phyloP scores from a whole-genome alignment of 768 basidiomycete genomes.

The Rhodotorula toruloides region DNA sequence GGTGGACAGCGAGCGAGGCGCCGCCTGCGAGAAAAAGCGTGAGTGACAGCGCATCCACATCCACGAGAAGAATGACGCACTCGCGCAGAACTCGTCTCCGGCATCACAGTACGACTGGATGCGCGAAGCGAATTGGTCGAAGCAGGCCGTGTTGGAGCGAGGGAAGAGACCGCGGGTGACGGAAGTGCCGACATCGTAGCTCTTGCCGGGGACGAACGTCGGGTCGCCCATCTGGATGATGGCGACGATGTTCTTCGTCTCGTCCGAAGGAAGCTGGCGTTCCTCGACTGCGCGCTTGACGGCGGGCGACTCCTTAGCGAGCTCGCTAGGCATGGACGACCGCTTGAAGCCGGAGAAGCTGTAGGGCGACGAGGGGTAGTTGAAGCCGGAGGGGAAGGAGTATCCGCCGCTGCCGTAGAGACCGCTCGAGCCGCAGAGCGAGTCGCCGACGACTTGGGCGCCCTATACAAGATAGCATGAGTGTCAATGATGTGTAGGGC shows the following conservation, averaged over 20 bases:
- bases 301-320: too few relatives aligned
- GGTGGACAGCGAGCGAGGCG: not conserved
- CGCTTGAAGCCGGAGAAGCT: too few relatives aligned
- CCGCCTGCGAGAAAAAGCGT: not conserved
- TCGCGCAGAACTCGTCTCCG: not conserved
- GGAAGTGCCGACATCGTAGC: not conserved
- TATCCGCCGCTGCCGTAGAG: not conserved
- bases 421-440: not conserved
- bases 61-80: not conserved
- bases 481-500: not conserved
- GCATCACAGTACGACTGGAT: not conserved
- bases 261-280: not conserved
- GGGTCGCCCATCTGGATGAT: constrained; percentile 1
- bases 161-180: not conserved
- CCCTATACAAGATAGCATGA: not conserved
- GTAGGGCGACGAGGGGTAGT: too few relatives aligned
- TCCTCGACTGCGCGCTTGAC: not conserved
- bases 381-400: not conserved
- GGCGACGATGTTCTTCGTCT: not conserved
- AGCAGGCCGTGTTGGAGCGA: not conserved
- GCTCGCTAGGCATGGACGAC: too few relatives aligned
- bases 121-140: not conserved
- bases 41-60: not conserved
- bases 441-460: not conserved
- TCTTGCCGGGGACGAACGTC: not conserved